Conservation (phyloP, 768 basidiomycete species). For the Suillus placidus region DNA sequence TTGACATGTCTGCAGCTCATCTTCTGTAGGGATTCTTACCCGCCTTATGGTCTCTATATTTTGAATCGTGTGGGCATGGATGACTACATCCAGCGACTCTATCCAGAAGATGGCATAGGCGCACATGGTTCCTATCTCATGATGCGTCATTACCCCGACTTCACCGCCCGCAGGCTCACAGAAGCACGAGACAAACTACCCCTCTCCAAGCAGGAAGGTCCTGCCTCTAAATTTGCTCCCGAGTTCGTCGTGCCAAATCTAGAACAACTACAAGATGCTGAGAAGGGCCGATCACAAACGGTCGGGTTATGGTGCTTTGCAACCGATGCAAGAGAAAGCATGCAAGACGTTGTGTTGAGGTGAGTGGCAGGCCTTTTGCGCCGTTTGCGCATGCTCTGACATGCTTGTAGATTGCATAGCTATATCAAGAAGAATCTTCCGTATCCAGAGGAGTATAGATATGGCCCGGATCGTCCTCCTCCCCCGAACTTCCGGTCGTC, state of each 20-base stretch:
- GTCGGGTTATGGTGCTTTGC: constrained; percentile 79
- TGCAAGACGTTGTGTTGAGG: constrained; percentile 74
- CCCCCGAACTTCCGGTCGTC: constrained; percentile 51
- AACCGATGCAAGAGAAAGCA: constrained; percentile 67
- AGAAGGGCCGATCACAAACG: constrained; percentile 59
- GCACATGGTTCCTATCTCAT: constrained; percentile 66
- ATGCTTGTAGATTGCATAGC: constrained; percentile 52
- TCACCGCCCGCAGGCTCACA: constrained; percentile 56
- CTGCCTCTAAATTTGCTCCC: constrained; percentile 50
- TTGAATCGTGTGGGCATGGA: constrained; percentile 81
- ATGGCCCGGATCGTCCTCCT: constrained; percentile 67
- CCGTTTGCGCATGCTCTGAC: constrained; percentile 1
- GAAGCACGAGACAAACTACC: constrained; percentile 32
- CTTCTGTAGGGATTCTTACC: constrained; percentile 63
- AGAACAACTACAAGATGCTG: constrained; percentile 45
- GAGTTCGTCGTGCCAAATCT: constrained; percentile 48
- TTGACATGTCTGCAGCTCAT: neutral
- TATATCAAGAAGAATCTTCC: constrained; percentile 66
- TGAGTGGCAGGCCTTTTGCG: constrained; percentile 30
- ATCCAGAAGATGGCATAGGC: constrained; percentile 76
- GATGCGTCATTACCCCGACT: constrained; percentile 74
- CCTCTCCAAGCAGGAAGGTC: constrained; percentile 30
- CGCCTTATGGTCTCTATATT: constrained; percentile 84
- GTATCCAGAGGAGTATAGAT: constrained; percentile 74
- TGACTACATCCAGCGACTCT: constrained; percentile 73